Base-by-base conservation (phyloP, 2,329 filamentous ascomycete genomes). In the Sarocladiaceae sp. region DNA sequence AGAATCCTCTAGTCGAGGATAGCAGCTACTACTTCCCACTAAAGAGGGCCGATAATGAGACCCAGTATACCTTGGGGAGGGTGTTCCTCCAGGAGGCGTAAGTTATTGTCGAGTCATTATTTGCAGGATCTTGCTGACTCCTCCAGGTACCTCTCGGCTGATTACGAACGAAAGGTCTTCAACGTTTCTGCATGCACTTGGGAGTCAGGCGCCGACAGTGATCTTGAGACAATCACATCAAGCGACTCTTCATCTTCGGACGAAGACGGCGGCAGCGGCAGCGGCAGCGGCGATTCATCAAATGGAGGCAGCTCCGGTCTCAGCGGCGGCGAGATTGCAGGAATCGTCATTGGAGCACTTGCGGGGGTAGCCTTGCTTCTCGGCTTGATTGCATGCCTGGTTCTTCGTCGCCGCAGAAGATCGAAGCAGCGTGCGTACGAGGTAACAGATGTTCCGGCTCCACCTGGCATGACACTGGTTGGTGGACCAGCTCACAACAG, bases 1-100 rank as follows among this genome's bases (percentile, higher is more conserved):
- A 48, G 20, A 33, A 4, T 20, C 44, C 44, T 3, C 17, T 48
- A 4, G 44, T 48, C 11, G 11, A 31, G 17, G 33, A 48, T 17
- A 22, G 28, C 17, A 48, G 44, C 26, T 48, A 48, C n/a, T 48
- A 48, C n/a, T 48, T 48, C n/a, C 44, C 44, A 4, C 28, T 48
- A 4, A 48, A 20, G 17, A 25, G 26, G 20, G 44, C 44, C 13
- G 44, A 48, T 3, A 48, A 48, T 15, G 4, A 10, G 4, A 28
- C 44, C 4, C 44, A 48, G n/a, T 48, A 48, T 20, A 48, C 44
- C 3, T 28, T 48, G 4, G 44, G 44, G 33, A 48, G 44, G 17
- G 44, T 48, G 10, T 48, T 48, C 17, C 17, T 48, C 7, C 44
- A 48, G 28, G 44, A 48, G 18, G 44, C 44, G 44, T 48, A 33